Evolutionary conservation across 2,329 filamentous ascomycete genomes (phyloP), one percentile per base, ranked within the genome.

Genomic region (Pseudogymnoascus sp.): DNA sequence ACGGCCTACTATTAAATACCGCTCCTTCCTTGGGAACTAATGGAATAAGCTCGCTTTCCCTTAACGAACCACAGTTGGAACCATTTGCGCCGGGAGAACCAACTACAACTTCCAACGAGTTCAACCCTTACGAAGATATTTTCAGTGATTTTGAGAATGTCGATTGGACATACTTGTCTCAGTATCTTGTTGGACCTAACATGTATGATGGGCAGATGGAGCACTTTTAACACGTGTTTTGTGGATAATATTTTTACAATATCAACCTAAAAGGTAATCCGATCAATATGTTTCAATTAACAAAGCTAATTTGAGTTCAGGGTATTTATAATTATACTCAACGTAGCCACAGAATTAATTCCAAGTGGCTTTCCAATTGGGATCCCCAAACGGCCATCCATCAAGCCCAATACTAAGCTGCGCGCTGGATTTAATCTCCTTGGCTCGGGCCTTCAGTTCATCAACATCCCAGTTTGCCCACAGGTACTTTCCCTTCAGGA

Each of bases 381-480:
- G 5, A 59, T 60, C 50, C n/a, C 40, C 14, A 63, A 66, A 65
- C 18, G 68, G 67, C 65, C 66, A 68, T 28, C 68, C 68, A 56
- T 61, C 47, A 47, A 69, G 65, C 12, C 64, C 64, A 53, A 69
- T 66, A 56, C 14, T 63, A 10, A 69, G 50, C n/a, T 61, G 60
- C 37, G 60, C 42, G 40, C 65, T 37, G n/a, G 38, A 59, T 63
- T 66, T 64, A 60, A 80, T 70, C 64, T 77, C 73, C 23, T 72
- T 69, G 4, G 72, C 74, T 38, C 70, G 69, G 0, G 71, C 70
- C 68, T 77, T 77, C 35, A 83, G 73, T 66, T 82, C 80, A 40
- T 79, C 74, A 0, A 82, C 75, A 68, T 83, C 81, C 80, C 79
- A 83, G 21, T 78, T 78, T 10, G 76, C 73, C 76, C 78, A 82